Percentiles rank a stretch among this genome's conserved stretches.
phyloP scores from a whole-genome alignment of 371 early-diverging fungal species.

The Apophysomyces ossiformis region DNA sequence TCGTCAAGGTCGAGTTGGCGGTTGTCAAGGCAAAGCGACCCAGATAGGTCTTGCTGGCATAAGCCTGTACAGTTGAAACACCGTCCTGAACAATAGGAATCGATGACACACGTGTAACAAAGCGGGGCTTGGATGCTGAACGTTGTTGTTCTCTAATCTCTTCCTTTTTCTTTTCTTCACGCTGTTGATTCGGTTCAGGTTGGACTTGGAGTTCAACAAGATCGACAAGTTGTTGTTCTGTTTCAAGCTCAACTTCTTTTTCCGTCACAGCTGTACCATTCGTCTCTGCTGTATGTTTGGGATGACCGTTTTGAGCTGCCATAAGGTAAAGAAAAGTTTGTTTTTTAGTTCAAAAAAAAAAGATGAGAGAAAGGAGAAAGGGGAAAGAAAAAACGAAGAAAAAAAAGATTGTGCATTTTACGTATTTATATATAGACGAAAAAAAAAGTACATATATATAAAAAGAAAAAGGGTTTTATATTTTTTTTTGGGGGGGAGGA shows the following conservation, averaged over 20 bases:
- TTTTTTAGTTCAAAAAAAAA: background rate
- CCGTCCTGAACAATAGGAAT: constrained; percentile 69
- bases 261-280: background rate
- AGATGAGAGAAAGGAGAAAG: constrained; percentile 7
- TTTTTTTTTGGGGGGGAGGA: background rate
- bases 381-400: background rate
- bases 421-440: too few species aligned
- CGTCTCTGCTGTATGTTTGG: constrained; percentile 2
- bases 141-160: constrained; percentile 12
- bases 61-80: constrained; percentile 46
- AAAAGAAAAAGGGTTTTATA: too few species aligned
- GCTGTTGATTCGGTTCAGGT: constrained; percentile 6
- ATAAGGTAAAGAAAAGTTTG: background rate
- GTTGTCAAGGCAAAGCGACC: constrained; percentile 53
- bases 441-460: background rate
- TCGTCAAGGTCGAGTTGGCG: constrained; percentile 44
- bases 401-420: background rate
- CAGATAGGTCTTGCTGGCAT: constrained; percentile 56
- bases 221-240: constrained; percentile 6
- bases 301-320: constrained; percentile 7
- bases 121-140: constrained; percentile 21
- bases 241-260: background rate
- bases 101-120: constrained; percentile 61
- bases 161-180: constrained; percentile 9
- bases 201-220: constrained; percentile 4